Evolutionary conservation across 108 stramenopile species (phyloP).

Genomic region (Cyclostephanos invisitatus): DNA sequence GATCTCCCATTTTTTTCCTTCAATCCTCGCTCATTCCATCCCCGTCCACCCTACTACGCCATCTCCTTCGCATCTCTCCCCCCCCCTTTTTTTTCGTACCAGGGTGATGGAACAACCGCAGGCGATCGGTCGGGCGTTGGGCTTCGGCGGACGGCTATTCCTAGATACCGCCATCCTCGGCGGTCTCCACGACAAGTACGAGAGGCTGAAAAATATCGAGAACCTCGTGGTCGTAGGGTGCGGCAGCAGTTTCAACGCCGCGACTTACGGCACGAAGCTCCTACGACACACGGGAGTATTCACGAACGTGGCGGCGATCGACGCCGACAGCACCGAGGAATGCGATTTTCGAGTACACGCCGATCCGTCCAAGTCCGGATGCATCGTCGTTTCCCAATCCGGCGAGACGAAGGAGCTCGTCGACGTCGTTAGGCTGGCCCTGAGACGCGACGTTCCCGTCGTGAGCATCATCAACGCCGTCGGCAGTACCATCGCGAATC

Average conservation of each 20-base stretch:
- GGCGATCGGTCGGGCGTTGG: conserved; percentile 78
- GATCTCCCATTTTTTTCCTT: conserved; percentile 73
- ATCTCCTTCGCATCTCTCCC: too few relatives aligned
- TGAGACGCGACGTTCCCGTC: conserved; percentile 48
- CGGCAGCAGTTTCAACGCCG: conserved; percentile 81
- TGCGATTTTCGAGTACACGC: conserved; percentile 53
- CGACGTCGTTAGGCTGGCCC: conserved; percentile 58
- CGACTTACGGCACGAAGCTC: conserved; percentile 80
- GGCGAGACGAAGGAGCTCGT: conserved; percentile 88
- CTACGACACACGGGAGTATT: conserved; percentile 73
- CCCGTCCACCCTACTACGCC: conserved; percentile 39
- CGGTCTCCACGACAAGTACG: conserved; percentile 62
- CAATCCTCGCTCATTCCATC: conserved; percentile 92
- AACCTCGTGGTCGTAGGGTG: conserved; percentile 61
- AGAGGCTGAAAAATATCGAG: conserved; percentile 52
- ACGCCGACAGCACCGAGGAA: conserved; percentile 67
- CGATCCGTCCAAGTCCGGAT: conserved; percentile 41
- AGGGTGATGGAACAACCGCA: conserved; percentile 88
- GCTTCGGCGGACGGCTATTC: conserved; percentile 66
- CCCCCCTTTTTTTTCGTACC: too few relatives aligned
- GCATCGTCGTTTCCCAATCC: conserved; percentile 77
- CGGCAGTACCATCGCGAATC: conserved; percentile 77
- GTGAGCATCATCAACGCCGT: conserved; percentile 82
- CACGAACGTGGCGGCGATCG: conserved; percentile 66
- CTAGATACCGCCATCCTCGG: conserved; percentile 54